Base-by-base conservation (phyloP, 2,329 filamentous ascomycete species). In the Colletotrichum truncatum region DNA sequence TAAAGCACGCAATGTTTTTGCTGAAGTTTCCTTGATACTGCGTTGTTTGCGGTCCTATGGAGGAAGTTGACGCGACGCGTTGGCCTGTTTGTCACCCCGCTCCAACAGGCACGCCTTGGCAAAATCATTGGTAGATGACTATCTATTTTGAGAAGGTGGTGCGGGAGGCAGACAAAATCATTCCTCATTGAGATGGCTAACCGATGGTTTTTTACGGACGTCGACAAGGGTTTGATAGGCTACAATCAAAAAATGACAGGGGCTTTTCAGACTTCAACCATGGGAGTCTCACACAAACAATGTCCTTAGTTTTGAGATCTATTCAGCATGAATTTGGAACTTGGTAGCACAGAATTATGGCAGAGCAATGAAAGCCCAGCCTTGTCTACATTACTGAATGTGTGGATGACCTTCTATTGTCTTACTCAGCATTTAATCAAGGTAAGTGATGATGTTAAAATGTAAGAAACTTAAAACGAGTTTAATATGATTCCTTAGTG, bases 61-160 rank as follows among this genome's bases (percentile, higher is more conserved):
- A 14, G 11, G 23, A 53, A 21, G 25, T 51, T 14, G 39, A 66
- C 63, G 63, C 63, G 63, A 62, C 63, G 57, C 63, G 63, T 66
- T 51, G 32, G 57, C 49, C 55, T 32, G 25, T n/a, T 38, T 12
- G 11, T 23, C 46, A 52, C 57, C 57, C 63, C 57, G 63, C 63
- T 51, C 26, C 34, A 39, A 36, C 39, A 34, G 18, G 46, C 30
- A 39, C 53, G 16, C 10, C 32, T 46, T 39, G 26, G 56, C 56
- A 11, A 28, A 38, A 41, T n/a, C 9, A 32, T 54, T 39, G 16
- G 39, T 36, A 41, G 49, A 14, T 49, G 12, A 23, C 16, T 6
- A n/a, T 38, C 57, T 51, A 30, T 14, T 65, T 65, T 16, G 21
- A 54, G 28, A 34, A 54, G 62, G 62, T 61, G 48, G 55, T 39